phyloP scores from a whole-genome alignment of 2,329 filamentous ascomycete species.

The Beauveria sp. region DNA sequence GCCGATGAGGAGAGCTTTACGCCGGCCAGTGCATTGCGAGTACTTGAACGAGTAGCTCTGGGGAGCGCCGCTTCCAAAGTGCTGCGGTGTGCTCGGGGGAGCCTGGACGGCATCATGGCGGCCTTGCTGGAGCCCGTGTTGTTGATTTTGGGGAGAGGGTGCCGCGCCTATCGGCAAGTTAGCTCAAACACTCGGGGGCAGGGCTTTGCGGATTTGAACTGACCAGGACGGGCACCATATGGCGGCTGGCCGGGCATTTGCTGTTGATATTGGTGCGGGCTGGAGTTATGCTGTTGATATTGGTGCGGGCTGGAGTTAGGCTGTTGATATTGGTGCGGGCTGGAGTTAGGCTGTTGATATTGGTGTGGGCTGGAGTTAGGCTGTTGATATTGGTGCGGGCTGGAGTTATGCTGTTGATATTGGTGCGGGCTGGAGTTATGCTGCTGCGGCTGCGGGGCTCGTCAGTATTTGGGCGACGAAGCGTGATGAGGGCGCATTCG shows the following conservation, averaged over 20 bases:
- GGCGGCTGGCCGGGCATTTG: conserved; percentile 21
- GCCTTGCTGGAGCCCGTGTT: not conserved
- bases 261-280: conserved; percentile 25
- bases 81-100: conserved; percentile 59
- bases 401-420: conserved; percentile 20
- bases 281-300: conserved; percentile 19
- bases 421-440: conserved; percentile 21
- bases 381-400: conserved; percentile 27
- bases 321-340: conserved; percentile 27
- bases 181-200: not conserved
- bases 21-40: conserved; percentile 78
- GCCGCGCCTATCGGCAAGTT: not conserved
- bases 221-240: conserved; percentile 43
- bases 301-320: conserved; percentile 15
- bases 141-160: not conserved
- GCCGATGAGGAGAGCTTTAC: conserved; percentile 85
- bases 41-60: conserved; percentile 80
- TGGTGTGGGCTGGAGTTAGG: conserved; percentile 21
- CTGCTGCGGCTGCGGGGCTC: conserved; percentile 17
- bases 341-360: conserved; percentile 20
- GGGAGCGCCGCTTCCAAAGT: conserved; percentile 75
- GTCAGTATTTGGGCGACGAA: not conserved
- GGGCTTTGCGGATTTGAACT: conserved; percentile 14
- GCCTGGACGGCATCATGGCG: conserved; percentile 52
- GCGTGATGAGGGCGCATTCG: not conserved